Evolutionary conservation across 352 stramenopile species (phyloP).

Genomic region (Phytopythium montanum): DNA sequence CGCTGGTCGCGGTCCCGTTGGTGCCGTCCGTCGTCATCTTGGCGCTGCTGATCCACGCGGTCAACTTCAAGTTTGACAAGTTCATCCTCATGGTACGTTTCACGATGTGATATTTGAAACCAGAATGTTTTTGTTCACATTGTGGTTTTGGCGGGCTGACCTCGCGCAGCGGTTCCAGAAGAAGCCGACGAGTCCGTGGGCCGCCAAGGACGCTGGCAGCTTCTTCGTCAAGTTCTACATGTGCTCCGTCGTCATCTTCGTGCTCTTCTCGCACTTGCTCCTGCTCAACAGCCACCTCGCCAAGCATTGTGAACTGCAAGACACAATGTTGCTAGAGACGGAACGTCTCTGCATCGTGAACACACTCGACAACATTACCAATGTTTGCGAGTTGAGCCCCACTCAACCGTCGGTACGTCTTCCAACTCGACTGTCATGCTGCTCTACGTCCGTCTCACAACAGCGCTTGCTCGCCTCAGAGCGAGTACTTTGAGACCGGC

Average conservation of each 20-base stretch:
- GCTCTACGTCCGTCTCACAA: background rate
- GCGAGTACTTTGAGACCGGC: slow-evolving; percentile 36
- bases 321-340: slow-evolving; percentile 14
- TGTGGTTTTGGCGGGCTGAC: too few relatives aligned
- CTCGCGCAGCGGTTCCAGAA: slow-evolving; percentile 50
- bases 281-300: slow-evolving; percentile 41
- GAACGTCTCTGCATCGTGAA: slow-evolving; percentile 20
- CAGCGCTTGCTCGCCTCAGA: slow-evolving; percentile 16
- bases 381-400: slow-evolving; percentile 29
- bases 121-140: too few relatives aligned
- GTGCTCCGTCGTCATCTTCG: slow-evolving; percentile 59
- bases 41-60: slow-evolving; percentile 48
- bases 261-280: slow-evolving; percentile 60
- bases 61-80: slow-evolving; percentile 85
- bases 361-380: slow-evolving; percentile 25
- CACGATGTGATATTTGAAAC: too few relatives aligned
- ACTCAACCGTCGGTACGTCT: slow-evolving; percentile 29
- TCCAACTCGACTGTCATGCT: background rate
- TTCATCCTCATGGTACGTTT: slow-evolving; percentile 57
- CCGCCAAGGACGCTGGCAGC: slow-evolving; percentile 65
- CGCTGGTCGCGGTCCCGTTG: slow-evolving; percentile 64
- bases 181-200: slow-evolving; percentile 70
- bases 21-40: slow-evolving; percentile 53
- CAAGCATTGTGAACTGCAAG: slow-evolving; percentile 60
- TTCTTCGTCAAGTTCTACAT: slow-evolving; percentile 91